Conservation (phyloP, 2,329 filamentous ascomycete species). For the Pseudogymnoascus sp. region DNA sequence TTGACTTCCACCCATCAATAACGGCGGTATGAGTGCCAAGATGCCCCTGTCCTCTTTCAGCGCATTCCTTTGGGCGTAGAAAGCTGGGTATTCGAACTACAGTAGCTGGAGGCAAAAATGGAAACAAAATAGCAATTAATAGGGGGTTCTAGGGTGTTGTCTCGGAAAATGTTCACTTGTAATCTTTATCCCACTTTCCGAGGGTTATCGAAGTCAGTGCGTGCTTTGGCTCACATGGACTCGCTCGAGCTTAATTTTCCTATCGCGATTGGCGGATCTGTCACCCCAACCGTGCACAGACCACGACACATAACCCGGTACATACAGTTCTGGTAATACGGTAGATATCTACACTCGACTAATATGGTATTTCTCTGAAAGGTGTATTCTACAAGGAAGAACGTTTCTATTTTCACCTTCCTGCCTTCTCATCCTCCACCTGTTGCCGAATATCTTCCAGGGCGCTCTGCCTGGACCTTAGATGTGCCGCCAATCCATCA, state of each 20-base stretch:
- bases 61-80: background rate
- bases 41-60: background rate
- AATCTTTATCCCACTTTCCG: conserved; percentile 6
- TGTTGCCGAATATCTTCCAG: conserved; percentile 71
- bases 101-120: background rate
- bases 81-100: background rate
- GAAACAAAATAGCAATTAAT: background rate
- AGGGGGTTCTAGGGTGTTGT: background rate
- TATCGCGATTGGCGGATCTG: conserved; percentile 11
- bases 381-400: background rate
- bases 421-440: conserved; percentile 77
- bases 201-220: conserved; percentile 8
- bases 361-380: background rate
- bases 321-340: background rate
- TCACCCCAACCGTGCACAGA: background rate
- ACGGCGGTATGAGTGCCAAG: conserved; percentile 5
- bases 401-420: conserved; percentile 31
- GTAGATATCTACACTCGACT: background rate
- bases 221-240: conserved; percentile 6
- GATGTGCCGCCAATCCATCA: conserved; percentile 77
- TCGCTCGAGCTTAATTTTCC: conserved; percentile 4
- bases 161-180: conserved; percentile 5
- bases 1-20: conserved; percentile 7
- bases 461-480: conserved; percentile 66
- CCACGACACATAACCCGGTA: background rate